Evolutionary conservation across 1,284 basidiomycete species (phyloP).

Genomic region (Pseudozyma sp.): DNA sequence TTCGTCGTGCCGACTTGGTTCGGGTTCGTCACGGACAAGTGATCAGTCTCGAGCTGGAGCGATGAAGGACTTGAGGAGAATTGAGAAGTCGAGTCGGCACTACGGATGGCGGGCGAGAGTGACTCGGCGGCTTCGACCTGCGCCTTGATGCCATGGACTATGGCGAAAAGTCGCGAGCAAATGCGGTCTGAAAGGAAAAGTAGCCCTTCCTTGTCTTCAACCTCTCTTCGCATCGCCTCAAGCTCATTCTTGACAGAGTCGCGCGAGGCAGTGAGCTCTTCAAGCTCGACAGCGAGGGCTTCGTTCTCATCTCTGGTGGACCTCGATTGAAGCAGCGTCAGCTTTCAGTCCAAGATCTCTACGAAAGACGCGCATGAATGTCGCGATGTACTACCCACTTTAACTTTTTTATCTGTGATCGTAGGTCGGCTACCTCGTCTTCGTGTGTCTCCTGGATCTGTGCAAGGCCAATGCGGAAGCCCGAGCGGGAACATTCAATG

Average conservation of each 20-base stretch:
- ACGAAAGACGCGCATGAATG: no score
- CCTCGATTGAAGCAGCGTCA: no score
- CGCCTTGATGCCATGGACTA: slow-evolving; percentile 19
- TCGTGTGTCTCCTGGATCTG: slow-evolving; percentile 23
- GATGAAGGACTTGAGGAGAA: background rate
- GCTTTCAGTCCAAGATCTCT: no score
- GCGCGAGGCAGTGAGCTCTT: slow-evolving; percentile 4
- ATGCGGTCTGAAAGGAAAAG: slow-evolving; percentile 36
- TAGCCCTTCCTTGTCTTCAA: slow-evolving; percentile 30
- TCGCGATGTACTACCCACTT: slow-evolving; percentile 5
- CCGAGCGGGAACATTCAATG: background rate
- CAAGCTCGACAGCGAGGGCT: slow-evolving; percentile 7
- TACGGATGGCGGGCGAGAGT: slow-evolving; percentile 34
- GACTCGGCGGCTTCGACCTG: slow-evolving; percentile 32
- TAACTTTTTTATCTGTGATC: slow-evolving; percentile 9
- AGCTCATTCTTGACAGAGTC: slow-evolving; percentile 8
- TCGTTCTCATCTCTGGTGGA: slow-evolving; percentile 11
- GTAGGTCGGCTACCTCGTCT: slow-evolving; percentile 10
- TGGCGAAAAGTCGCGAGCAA: slow-evolving; percentile 23
- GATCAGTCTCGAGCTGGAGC: no score
- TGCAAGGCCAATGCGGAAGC: background rate
- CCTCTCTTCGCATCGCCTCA: slow-evolving; percentile 8
- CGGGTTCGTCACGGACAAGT: no score
- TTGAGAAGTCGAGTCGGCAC: background rate
- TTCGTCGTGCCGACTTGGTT: no score